Base-by-base conservation (phyloP, 2,329 filamentous ascomycete species). In the Metarhizium robertsii region DNA sequence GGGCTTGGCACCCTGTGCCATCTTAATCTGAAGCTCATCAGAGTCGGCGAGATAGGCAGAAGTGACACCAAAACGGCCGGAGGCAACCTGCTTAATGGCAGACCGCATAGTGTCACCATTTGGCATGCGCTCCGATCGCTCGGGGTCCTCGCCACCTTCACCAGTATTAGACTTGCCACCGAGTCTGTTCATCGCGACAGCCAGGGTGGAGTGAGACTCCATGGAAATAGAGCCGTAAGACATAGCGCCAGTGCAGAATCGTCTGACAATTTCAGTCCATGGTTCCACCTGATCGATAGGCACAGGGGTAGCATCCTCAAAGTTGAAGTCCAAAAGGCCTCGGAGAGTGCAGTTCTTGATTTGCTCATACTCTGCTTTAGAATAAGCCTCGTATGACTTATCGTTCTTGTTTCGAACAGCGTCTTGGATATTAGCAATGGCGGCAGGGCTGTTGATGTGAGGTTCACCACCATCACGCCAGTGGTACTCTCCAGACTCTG, bases 141-240 rank as follows among this genome's bases (percentile, higher is more conserved):
- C 92, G 13, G 91, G 86, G 64, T 96, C 92, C 72, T 97, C 92
- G 73, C 92, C 92, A 81, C 92, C 92, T 75, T 97, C 92, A 66
- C 92, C 92, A 52, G 92, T 96, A 78, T 97, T 97, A 45, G 92
- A 96, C 75, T 96, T 97, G 65, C 92, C 92, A 45, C 92, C 92
- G 45, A 97, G 81, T 63, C 92, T 83, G 76, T 97, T 97, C 92
- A 97, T 96, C 61, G 92, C 92, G 55, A 97, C 87, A 61, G 92
- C 92, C 51, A 97, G 78, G 13, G 92, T 96, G 18, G 92, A 96
- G 76, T 97, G 92, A 53, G 92, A 92, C 71, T 97, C 92, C 90
- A 96, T 96, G 6, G 92, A 96, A 66, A 97, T 97, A 45, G 92
- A 96, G 50, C 92, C 92, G 68, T 97, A 97, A 2, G 92, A 97